phyloP scores from a whole-genome alignment of 2,329 filamentous ascomycete species.

The Teratosphaeria zuluensis region DNA sequence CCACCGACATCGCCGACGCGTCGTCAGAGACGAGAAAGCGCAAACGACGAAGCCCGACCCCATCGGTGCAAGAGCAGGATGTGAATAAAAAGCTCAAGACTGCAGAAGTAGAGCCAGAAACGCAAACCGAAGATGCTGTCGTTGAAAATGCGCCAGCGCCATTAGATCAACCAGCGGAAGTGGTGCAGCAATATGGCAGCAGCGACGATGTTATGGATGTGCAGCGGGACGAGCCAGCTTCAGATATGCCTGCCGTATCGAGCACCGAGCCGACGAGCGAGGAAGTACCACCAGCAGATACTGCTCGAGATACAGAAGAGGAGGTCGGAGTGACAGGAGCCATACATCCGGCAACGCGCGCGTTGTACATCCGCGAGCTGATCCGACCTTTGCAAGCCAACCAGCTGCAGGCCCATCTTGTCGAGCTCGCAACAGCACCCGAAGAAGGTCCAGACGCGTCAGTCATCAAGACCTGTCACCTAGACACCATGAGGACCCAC shows the following conservation, averaged over 20 bases:
- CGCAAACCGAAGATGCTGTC: conserved; percentile 10
- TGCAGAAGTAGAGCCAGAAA: conserved; percentile 27
- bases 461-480: conserved; percentile 58
- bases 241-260: not conserved
- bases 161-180: conserved; percentile 5
- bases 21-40: conserved; percentile 18
- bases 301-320: not conserved
- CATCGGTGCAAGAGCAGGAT: conserved; percentile 18
- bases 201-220: conserved; percentile 15
- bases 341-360: conserved; percentile 44
- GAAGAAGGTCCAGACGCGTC: conserved; percentile 25
- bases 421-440: conserved; percentile 54
- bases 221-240: too few species aligned
- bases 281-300: not conserved
- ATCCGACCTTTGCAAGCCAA: conserved; percentile 72
- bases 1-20: conserved; percentile 1
- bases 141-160: conserved; percentile 16
- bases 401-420: conserved; percentile 58
- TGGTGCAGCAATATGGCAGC: conserved; percentile 12
- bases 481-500: conserved; percentile 81
- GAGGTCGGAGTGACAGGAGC: conserved; percentile 6
- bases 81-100: conserved; percentile 34
- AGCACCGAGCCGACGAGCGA: not conserved
- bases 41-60: conserved; percentile 22
- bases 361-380: conserved; percentile 82